Percentiles rank a stretch among this genome's conserved stretches.
Evolutionary conservation across 257 asterid species (phyloP).

Genomic region (Solanum acaule): DNA sequence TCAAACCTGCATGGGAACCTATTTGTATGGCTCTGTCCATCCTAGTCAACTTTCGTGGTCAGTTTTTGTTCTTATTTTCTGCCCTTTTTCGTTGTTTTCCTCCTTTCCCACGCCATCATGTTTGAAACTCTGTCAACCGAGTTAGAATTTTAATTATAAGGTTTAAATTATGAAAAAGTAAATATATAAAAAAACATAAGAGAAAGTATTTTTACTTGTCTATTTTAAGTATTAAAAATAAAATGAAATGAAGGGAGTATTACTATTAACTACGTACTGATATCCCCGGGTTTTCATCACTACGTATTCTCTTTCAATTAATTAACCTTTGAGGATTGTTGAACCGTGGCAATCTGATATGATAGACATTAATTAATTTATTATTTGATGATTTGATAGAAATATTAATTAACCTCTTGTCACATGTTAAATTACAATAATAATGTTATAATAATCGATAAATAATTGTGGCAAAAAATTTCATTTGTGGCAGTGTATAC

Average conservation of each 20-base stretch:
- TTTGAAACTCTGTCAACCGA: background rate
- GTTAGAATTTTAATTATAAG: background rate
- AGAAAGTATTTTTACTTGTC: background rate
- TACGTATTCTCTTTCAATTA: background rate
- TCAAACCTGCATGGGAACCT: constrained; percentile 6
- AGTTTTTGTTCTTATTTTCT: background rate
- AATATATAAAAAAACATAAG: too few species aligned
- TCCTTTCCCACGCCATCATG: background rate
- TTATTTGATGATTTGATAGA: background rate
- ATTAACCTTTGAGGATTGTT: background rate
- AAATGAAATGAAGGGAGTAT: background rate
- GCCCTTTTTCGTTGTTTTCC: background rate
- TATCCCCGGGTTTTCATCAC: background rate
- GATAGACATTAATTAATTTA: background rate
- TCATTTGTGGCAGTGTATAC: background rate
- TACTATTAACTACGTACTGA: background rate
- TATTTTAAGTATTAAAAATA: too few species aligned
- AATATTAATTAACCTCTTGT: background rate
- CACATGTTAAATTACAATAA: background rate
- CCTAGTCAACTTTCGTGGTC: background rate
- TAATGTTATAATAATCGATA: too few species aligned
- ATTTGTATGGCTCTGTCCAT: background rate
- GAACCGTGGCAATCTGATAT: background rate
- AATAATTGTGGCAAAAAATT: too few species aligned
- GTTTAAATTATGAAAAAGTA: too few species aligned